Evolutionary conservation across 2,329 filamentous ascomycete genomes (phyloP), one percentile per base, ranked within the genome.

Genomic region (Aspergillus luchuensis): DNA sequence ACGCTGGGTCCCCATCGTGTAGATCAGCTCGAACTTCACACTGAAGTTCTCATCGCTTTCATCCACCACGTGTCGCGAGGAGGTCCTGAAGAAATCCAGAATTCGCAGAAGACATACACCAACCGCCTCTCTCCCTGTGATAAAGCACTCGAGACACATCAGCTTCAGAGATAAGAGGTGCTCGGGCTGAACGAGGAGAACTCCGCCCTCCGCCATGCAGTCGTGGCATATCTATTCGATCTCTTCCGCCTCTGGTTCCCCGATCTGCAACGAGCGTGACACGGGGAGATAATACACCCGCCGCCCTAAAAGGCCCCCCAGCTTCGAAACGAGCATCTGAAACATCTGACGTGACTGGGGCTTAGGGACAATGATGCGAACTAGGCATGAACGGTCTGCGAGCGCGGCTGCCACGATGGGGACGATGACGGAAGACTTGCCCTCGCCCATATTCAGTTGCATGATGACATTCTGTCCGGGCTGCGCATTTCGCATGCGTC

Each of bases 401-500:
- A 88, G 70, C 0, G 75, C 71, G 21, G 83, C 74, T 0, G 84
- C 84, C 0, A 89, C 82, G 39, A 90, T 87, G 0, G 88, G 89
- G 0, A 89, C 80, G 52, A 92, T 91, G 1, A 90, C 84, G 0
- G 88, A 89, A 0, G 86, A 87, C 63, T 91, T 91, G 0, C 88
- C 89, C 67, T 89, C 83, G 0, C 89, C 89, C 88, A 91, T 91
- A 63, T 89, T 90, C 2, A 91, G 71, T 66, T 90, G 87, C 77
- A 90, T 82, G 0, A 87, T 82, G 0, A 80, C 71, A 64, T 87
- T 89, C 0, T 69, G 28, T 0, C 67, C 70, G 0, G 68, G 68
- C 0, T 69, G 65, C 0, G 81, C 80, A 13, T 55, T 17, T 11
- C 58, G 82, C 84, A 91, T 91, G 19, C 81, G 69, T 0, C 59